Evolutionary conservation across 257 asterid species (phyloP), one percentile per base, ranked within the genome.

Genomic region (Lantana camara): DNA sequence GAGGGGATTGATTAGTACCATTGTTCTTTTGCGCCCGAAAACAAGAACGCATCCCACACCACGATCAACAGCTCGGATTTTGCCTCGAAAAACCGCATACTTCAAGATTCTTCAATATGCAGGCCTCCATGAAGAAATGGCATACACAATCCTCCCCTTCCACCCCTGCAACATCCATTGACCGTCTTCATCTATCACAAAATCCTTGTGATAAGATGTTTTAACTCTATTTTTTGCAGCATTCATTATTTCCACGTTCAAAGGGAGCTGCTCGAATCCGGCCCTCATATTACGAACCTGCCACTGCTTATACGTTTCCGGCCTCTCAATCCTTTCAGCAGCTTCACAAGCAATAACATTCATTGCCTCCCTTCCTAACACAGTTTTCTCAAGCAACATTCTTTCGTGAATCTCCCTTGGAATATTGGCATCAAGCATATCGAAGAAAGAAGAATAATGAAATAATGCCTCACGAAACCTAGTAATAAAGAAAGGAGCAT

Each of bases 271-370:
- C 67, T 62, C 67, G 12, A 75, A 60, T 24, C 81, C 81, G 9
- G 74, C 77, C 61, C 77, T 60, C 59, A 15, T 9, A 54, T 70
- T 65, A 11, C 81, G 73, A 4, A 66, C 74, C 15, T 76, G 81
- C 84, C 84, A 82, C 30, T 82, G 84, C 75, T 78, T 82, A 73
- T 82, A 82, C 2, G 82, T 75, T 74, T 82, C 84, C 6, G 87
- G 87, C 32, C 80, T 80, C 66, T 80, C 80, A 4, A 80, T 50
- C 72, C 85, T 68, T 40, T 77, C 82, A 9, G 80, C 74, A 5
- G 40, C 84, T 46, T 82, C 87, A 55, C 87, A 82, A 1, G 87
- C 84, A 22, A 78, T 73, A 5, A 75, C 84, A 32, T 82, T 82
- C 78, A 73, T 78, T 0, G 73, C 77, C 62, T 75, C 81, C 53